Base-by-base conservation (phyloP, 2,329 filamentous ascomycete species). In the Aspergillus sergii region DNA sequence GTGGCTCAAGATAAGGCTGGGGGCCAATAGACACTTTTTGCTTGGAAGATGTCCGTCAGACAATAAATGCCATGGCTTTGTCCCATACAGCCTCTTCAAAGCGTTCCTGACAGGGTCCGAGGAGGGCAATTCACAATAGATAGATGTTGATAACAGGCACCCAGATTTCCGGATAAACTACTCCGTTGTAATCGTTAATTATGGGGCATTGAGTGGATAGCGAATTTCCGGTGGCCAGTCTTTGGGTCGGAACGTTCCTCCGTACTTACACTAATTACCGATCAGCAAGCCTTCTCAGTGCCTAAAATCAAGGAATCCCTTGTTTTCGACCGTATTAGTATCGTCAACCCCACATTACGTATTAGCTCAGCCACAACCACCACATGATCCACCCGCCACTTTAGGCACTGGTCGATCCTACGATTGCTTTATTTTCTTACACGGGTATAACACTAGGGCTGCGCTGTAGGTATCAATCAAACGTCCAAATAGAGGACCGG, bases 61-160 rank as follows among this genome's bases (percentile, higher is more conserved):
- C 34, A 34, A 58, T 36, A 61, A 60, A 57, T 51, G 61, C 57
- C 64, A 66, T 66, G 57, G 39, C 55, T 59, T 60, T 59, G 45
- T 51, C 61, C 43, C 48, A 58, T 61, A 41, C 23, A 51, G 32
- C 32, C 50, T 30, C 21, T 48, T 23, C 32, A 19, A 59, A 11
- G 4, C 8, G 30, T 19, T 39, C n/a, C 32, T 23, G n/a, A 39
- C 14, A 28, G n/a, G 36, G 10, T 23, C 58, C 51, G 23, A 26
- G 23, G 26, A 32, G 43, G 43, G 12, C 21, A 28, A 28, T 36
- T 41, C 34, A 23, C 45, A 26, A 23, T 30, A 50, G 28, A 23
- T 23, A 16, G 32, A 41, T 32, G 16, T 50, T 43, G 2, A 51
- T 36, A 53, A 39, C 45, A 59, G 58, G 58, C 58, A 60, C 51